These are phyloP conservation scores for Aspergillus vadensis DNA, from an alignment of 2,329 filamentous ascomycete species.

Conservation along the genomic window DNA sequence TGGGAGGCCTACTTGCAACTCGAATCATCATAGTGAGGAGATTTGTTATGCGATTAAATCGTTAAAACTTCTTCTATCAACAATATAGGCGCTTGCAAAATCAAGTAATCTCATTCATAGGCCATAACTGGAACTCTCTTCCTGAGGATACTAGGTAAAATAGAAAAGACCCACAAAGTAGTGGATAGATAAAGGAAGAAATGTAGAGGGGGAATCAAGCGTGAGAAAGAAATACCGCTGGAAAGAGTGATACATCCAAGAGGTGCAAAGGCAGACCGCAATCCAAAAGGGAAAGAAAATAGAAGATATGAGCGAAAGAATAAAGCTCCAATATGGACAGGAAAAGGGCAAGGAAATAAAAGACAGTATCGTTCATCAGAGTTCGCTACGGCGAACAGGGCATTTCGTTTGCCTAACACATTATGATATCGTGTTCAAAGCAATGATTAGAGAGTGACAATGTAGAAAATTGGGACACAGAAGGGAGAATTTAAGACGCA, in stretches of 20 bases:
- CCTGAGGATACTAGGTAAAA: background rate
- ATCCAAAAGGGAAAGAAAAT: background rate
- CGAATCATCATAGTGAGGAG: background rate
- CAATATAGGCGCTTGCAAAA: background rate
- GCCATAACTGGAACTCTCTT: background rate
- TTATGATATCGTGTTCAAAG: conserved; percentile 13
- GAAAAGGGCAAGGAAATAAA: conserved; percentile 16
- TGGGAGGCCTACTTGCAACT: background rate
- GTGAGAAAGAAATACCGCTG: conserved; percentile 4
- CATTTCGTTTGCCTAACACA: conserved; percentile 11
- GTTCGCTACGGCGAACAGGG: conserved; percentile 8
- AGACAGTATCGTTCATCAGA: conserved; percentile 18
- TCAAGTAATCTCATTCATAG: background rate
- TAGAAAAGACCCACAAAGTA: background rate
- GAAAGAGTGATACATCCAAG: conserved; percentile 4
- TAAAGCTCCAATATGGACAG: conserved; percentile 1
- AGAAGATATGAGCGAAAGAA: background rate
- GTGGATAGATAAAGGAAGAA: background rate
- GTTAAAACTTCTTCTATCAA: background rate
- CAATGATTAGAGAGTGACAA: conserved; percentile 9
- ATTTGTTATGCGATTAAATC: background rate
- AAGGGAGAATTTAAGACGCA: conserved; percentile 8
- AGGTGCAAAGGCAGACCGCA: background rate
- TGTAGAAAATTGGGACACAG: conserved; percentile 14
- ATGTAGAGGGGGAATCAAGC: background rate